These are phyloP conservation scores for Suillus subalutaceus DNA, from an alignment of 768 basidiomycete species.

Conservation along the genomic window DNA sequence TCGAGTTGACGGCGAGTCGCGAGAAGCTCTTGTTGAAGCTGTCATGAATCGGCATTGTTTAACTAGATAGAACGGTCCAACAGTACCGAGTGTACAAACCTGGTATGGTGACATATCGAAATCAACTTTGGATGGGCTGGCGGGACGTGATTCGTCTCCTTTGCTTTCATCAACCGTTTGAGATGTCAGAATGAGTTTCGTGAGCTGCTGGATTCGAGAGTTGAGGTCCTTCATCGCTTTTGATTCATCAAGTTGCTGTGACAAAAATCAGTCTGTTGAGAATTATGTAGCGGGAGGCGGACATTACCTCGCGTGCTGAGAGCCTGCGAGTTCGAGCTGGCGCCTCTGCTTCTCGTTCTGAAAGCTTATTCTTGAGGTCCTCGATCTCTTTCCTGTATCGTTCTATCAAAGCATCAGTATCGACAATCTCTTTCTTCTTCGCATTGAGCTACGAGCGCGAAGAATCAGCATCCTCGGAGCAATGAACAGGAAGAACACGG, in stretches of 20 bases:
- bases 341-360: slow-evolving; percentile 70
- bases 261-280: background rate
- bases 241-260: slow-evolving; percentile 80
- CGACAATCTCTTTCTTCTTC: slow-evolving; percentile 91
- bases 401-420: slow-evolving; percentile 92
- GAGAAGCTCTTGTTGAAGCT: slow-evolving; percentile 90
- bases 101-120: slow-evolving; percentile 90
- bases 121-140: slow-evolving; percentile 86
- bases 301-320: slow-evolving; percentile 47
- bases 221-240: slow-evolving; percentile 86
- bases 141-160: slow-evolving; percentile 73
- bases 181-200: slow-evolving; percentile 84
- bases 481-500: slow-evolving; percentile 30
- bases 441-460: slow-evolving; percentile 55
- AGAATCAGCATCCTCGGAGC: background rate
- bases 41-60: background rate
- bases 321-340: slow-evolving; percentile 43
- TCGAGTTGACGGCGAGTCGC: slow-evolving; percentile 77
- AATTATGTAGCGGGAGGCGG: slow-evolving; percentile 2
- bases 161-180: slow-evolving; percentile 74
- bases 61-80: background rate
- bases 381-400: slow-evolving; percentile 95
- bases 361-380: slow-evolving; percentile 74
- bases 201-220: slow-evolving; percentile 77
- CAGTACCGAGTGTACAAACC: slow-evolving; percentile 37